phyloP scores from a whole-genome alignment of 129 eudicot genomes.

The Mikania micrantha region DNA sequence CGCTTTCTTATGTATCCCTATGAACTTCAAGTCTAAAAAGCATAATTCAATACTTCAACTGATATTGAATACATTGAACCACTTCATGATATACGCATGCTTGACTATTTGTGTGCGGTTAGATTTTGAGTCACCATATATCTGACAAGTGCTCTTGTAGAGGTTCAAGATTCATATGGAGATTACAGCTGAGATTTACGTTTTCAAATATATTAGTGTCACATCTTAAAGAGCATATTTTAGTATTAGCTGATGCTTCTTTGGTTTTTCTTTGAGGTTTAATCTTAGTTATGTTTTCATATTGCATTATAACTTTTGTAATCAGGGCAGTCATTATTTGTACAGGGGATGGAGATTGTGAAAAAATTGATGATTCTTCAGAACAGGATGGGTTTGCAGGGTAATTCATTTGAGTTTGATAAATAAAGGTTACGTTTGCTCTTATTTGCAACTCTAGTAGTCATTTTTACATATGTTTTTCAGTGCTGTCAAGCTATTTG shows the following conservation, averaged over 20 bases:
- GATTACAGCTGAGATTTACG: not conserved
- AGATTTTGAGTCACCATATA: not conserved
- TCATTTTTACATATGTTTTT: conserved; percentile 16
- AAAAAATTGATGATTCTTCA: conserved; percentile 18
- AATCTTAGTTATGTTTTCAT: not conserved
- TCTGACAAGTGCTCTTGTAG: not conserved
- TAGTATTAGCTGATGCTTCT: not conserved
- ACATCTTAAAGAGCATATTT: not conserved
- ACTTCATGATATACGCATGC: conserved; percentile 7
- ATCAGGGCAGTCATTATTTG: conserved; percentile 6
- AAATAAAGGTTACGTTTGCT: not conserved
- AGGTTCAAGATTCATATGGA: conserved; percentile 1
- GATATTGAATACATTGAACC: not conserved
- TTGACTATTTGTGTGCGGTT: not conserved
- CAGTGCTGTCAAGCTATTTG: conserved; percentile 69
- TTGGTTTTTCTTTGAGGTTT: not conserved
- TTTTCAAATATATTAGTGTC: not conserved
- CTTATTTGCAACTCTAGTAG: not conserved
- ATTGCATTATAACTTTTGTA: not conserved
- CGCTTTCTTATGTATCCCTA: not conserved
- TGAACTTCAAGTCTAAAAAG: not conserved
- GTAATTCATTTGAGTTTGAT: conserved; percentile 30
- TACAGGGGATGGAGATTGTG: conserved; percentile 44
- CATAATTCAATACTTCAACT: not conserved
- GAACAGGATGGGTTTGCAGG: conserved; percentile 64